phyloP scores from a whole-genome alignment of 371 early-diverging fungal species.

The Phascolomyces articulosus region DNA sequence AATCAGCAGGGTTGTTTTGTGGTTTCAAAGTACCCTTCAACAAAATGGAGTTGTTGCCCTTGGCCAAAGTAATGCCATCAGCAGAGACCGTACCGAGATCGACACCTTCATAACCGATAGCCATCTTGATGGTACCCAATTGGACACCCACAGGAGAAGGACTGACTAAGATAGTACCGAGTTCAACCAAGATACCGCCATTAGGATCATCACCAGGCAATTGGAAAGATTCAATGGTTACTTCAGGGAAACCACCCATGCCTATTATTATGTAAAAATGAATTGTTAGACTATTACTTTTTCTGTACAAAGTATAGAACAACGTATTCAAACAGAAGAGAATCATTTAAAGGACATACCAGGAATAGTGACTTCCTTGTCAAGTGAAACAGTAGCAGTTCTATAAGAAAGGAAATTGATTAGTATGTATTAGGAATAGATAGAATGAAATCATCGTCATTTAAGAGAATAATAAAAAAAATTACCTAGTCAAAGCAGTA shows the following conservation, averaged over 20 bases:
- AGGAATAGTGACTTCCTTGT: constrained; percentile 37
- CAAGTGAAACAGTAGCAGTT: constrained; percentile 43
- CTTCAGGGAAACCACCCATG: constrained; percentile 60
- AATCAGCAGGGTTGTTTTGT: constrained; percentile 48
- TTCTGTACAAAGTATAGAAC: too few species aligned
- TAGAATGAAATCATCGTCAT: constrained; percentile 26
- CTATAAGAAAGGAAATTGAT: constrained; percentile 18
- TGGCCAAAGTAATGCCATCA: constrained; percentile 43
- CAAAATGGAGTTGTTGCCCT: constrained; percentile 53
- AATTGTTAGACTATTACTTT: too few species aligned
- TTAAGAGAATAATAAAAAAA: constrained; percentile 34
- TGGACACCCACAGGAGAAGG: constrained; percentile 66
- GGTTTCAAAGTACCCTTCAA: constrained; percentile 57
- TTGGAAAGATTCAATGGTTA: constrained; percentile 57
- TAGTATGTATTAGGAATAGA: constrained; percentile 38
- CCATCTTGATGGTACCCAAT: constrained; percentile 59
- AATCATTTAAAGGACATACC: constrained; percentile 24
- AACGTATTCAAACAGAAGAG: too few species aligned
- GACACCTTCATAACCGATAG: constrained; percentile 54
- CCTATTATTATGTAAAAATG: constrained; percentile 27
- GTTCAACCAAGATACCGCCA: constrained; percentile 57
- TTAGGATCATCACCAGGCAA: constrained; percentile 61
- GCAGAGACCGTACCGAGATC: constrained; percentile 56
- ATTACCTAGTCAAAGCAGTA: constrained; percentile 56
- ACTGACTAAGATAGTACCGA: constrained; percentile 57